Percentiles rank a stretch among this genome's conserved stretches.
phyloP scores from a whole-genome alignment of 805 yeast species.

The Zygotorulaspora sp. region DNA sequence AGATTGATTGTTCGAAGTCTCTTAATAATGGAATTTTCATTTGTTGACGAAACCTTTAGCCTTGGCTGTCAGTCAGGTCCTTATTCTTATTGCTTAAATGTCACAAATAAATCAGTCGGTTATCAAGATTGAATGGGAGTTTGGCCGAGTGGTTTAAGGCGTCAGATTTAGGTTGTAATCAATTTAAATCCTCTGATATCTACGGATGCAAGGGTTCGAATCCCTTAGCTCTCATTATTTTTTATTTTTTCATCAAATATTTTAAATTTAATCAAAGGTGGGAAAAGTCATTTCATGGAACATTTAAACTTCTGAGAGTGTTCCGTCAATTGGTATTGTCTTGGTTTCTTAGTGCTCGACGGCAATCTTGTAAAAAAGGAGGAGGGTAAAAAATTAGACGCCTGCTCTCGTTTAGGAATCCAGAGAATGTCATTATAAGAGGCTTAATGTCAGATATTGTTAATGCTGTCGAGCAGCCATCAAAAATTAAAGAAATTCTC shows the following conservation, averaged over 20 bases:
- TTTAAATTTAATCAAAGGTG: background rate
- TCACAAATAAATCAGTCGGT: too few relatives aligned
- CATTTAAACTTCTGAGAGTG: too few relatives aligned
- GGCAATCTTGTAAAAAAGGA: too few relatives aligned
- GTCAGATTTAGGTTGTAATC: conserved; percentile 39
- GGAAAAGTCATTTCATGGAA: too few relatives aligned
- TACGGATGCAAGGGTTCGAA: conserved; percentile 45
- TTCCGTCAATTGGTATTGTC: too few relatives aligned
- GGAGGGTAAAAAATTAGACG: too few relatives aligned
- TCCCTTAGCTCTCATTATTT: conserved; percentile 39
- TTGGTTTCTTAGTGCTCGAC: too few relatives aligned
- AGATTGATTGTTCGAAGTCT: too few relatives aligned
- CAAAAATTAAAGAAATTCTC: conserved; percentile 11
- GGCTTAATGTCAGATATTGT: conserved; percentile 12
- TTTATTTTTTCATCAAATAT: conserved; percentile 6
- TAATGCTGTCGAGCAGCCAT: conserved; percentile 6
- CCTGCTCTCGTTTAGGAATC: background rate
- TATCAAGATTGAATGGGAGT: conserved; percentile 36
- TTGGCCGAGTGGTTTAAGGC: conserved; percentile 46
- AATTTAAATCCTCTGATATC: conserved; percentile 38
- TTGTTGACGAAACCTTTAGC: background rate
- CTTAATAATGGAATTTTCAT: too few relatives aligned
- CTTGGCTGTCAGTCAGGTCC: too few relatives aligned
- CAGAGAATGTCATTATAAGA: too few relatives aligned
- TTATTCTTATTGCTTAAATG: too few relatives aligned